Percentiles rank a stretch among this genome's conserved stretches.
These are phyloP conservation scores for Syzygium aqueum DNA, from an alignment of 345 rosid species.

Conservation along the genomic window DNA sequence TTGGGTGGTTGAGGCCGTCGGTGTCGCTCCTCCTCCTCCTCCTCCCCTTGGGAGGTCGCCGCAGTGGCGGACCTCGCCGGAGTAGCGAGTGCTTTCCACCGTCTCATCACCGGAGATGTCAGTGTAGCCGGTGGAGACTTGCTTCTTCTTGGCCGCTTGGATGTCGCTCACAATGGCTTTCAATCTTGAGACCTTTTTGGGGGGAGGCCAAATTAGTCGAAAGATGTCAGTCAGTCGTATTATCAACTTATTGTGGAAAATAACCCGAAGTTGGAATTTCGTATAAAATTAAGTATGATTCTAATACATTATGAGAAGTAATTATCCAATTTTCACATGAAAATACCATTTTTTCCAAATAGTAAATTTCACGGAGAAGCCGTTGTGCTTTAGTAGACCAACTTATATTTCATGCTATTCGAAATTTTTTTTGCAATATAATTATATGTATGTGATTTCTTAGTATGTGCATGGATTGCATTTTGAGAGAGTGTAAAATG, in stretches of 20 bases:
- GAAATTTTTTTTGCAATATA: not conserved
- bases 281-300: not conserved
- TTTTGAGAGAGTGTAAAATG: not conserved
- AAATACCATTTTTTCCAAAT: not conserved
- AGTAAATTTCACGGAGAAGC: not conserved
- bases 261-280: no score
- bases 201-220: not conserved
- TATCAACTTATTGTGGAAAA: not conserved
- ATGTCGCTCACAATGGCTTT: slow-evolving; percentile 42
- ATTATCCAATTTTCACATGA: not conserved
- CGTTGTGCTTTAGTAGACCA: not conserved
- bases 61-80: slow-evolving; percentile 10
- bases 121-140: slow-evolving; percentile 31
- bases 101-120: slow-evolving; percentile 62
- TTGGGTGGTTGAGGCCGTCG: not conserved
- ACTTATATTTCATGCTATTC: not conserved
- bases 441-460: not conserved
- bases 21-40: not conserved
- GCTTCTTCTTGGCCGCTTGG: slow-evolving; percentile 14
- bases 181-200: slow-evolving; percentile 42
- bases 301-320: not conserved
- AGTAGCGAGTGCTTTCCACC: slow-evolving; percentile 42
- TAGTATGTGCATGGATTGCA: not conserved
- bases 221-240: not conserved
- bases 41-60: not conserved